Base-by-base conservation (phyloP, 257 asterid species). In the Gentiana dahurica region DNA sequence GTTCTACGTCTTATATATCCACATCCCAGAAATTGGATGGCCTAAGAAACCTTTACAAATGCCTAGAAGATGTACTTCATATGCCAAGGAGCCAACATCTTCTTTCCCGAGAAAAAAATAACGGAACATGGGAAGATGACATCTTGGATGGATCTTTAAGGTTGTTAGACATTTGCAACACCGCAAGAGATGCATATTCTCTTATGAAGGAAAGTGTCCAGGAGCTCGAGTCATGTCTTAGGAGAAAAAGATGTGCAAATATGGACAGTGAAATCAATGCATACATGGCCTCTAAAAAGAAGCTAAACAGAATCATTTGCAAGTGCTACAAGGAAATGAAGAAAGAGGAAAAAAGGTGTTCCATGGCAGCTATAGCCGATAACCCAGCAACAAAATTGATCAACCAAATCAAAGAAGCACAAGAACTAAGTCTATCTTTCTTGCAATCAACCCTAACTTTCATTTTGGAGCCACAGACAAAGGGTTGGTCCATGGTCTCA, bases 81-180 rank as follows among this genome's bases (percentile, higher is more conserved):
- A 51, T 75, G 43, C 77, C 81, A 24, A 66, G 70, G 12, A 35
- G 63, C 68, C 79, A 70, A 49, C 73, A 73, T 36, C 0, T 15
- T 15, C 24, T 15, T 15, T 15, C 24, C 24, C 24, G 24, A 15
- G 44, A 1, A 49, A 45, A 66, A 24, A 45, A 53, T 43, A 24
- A 66, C 11, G 45, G 36, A 4, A 64, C 37, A 53, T 47, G 56
- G 68, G 13, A 47, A 3, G 63, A 68, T 24, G 68, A 68, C 58
- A 32, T 71, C 50, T 53, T 68, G 12, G 67, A 73, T 12, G 69
- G 59, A 13, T 68, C 71, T 56, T 63, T 77, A 3, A 11, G 38
- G 38, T 51, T 68, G 12, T 35, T 73, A 12, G 78, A 77, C 43
- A 68, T 70, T 1, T 74, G 74, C 24, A 57, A 58, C 2, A 46